phyloP scores from a whole-genome alignment of 176 grass and related monocot species.

The Calamus simplicifolius region DNA sequence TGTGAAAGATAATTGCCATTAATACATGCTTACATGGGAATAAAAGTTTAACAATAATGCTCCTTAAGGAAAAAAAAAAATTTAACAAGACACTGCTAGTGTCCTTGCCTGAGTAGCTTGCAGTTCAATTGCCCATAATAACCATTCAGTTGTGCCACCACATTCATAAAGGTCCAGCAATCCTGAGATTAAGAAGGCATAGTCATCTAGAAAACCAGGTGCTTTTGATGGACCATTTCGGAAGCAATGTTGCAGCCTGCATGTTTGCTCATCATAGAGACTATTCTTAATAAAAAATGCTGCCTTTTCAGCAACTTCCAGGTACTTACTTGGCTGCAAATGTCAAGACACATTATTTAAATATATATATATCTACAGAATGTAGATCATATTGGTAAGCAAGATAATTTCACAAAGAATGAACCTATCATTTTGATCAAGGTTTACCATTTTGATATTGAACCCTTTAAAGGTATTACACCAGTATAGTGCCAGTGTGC shows the following conservation, averaged over 20 bases:
- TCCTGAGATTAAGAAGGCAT: slow-evolving; percentile 80
- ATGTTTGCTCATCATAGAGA: slow-evolving; percentile 49
- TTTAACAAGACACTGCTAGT: neutral
- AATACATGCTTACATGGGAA: too few relatives aligned
- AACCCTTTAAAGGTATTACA: too few relatives aligned
- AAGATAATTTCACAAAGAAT: too few relatives aligned
- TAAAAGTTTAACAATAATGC: too few relatives aligned
- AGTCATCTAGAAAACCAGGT: slow-evolving; percentile 97
- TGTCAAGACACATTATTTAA: neutral
- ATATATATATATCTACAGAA: too few relatives aligned
- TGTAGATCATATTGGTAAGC: too few relatives aligned
- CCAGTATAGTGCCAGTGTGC: too few relatives aligned
- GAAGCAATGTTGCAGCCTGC: slow-evolving; percentile 74
- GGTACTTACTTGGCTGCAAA: slow-evolving; percentile 79
- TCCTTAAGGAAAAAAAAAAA: too few relatives aligned
- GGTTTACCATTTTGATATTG: too few relatives aligned
- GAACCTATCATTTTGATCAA: too few relatives aligned
- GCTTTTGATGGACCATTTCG: slow-evolving; percentile 91
- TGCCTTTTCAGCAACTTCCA: slow-evolving; percentile 71
- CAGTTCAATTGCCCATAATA: slow-evolving; percentile 66
- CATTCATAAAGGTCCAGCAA: slow-evolving; percentile 86
- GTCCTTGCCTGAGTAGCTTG: slow-evolving; percentile 80
- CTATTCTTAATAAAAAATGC: slow-evolving; percentile 71
- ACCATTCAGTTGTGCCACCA: slow-evolving; percentile 76
- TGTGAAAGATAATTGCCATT: slow-evolving; percentile 9